Percentiles rank a stretch among this genome's conserved stretches.
Evolutionary conservation across 2,329 filamentous ascomycete species (phyloP).

Genomic region (Claviceps digitariae): DNA sequence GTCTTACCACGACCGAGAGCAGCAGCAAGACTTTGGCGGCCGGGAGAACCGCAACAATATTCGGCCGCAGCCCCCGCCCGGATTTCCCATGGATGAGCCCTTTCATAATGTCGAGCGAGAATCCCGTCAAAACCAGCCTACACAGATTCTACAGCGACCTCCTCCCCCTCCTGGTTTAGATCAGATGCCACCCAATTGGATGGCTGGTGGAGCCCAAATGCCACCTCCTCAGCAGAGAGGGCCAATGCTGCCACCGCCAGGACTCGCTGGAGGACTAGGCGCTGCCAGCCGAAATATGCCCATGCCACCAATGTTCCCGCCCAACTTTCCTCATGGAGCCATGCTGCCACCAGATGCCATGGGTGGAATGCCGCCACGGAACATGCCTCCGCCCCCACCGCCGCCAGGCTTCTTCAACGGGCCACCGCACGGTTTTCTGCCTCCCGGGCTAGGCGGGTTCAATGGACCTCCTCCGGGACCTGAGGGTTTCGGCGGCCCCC

Average conservation of each 20-base stretch:
- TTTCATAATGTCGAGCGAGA: conserved; percentile 37
- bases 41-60: conserved; percentile 22
- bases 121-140: conserved; percentile 37
- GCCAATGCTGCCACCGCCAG: conserved; percentile 49
- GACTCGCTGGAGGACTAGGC: conserved; percentile 27
- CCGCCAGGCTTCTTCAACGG: conserved; percentile 45
- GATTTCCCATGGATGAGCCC: conserved; percentile 38
- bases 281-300: conserved; percentile 27
- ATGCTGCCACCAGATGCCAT: conserved; percentile 35
- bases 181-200: conserved; percentile 43
- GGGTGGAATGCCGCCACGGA: conserved; percentile 37
- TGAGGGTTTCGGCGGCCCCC: conserved; percentile 32
- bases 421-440: conserved; percentile 38
- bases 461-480: conserved; percentile 34
- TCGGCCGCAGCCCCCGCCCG: conserved; percentile 33
- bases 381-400: conserved; percentile 37
- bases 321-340: conserved; percentile 41
- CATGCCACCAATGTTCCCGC: conserved; percentile 46
- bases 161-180: conserved; percentile 48
- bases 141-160: conserved; percentile 52
- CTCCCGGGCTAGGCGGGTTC: conserved; percentile 41
- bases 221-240: conserved; percentile 28
- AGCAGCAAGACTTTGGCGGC: conserved; percentile 26
- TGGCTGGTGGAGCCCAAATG: conserved; percentile 31
- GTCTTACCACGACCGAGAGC: conserved; percentile 34